phyloP scores from a whole-genome alignment of 306 rosid species.

The Casuarina equisetifolia region DNA sequence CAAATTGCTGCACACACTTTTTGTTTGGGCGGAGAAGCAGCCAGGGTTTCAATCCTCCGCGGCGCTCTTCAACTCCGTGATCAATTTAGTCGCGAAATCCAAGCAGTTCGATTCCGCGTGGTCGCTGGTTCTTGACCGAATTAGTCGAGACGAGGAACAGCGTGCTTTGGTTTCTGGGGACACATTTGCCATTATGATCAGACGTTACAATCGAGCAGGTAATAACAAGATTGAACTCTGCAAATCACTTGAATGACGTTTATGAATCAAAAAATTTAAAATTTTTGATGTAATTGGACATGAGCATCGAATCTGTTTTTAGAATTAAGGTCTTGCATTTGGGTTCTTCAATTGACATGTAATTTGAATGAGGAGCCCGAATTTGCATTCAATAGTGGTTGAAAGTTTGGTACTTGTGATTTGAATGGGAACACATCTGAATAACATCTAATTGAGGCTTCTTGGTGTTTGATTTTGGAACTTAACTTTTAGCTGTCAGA shows the following conservation, averaged over 20 bases:
- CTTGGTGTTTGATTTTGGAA: background rate
- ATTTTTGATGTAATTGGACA: background rate
- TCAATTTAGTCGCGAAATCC: conserved; percentile 58
- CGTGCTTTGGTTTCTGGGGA: conserved; percentile 46
- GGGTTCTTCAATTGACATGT: background rate
- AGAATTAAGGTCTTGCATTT: background rate
- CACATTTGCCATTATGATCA: conserved; percentile 71
- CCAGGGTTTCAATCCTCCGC: conserved; percentile 47
- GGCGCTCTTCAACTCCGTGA: conserved; percentile 47
- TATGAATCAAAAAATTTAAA: background rate
- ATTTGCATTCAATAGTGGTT: background rate
- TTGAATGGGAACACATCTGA: background rate
- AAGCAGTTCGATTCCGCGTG: conserved; percentile 73
- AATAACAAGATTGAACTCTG: background rate
- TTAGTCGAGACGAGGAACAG: conserved; percentile 30
- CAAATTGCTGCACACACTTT: conserved; percentile 61
- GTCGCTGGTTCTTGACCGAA: conserved; percentile 50
- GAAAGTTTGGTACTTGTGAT: background rate
- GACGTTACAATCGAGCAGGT: conserved; percentile 86
- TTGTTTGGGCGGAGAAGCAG: conserved; percentile 66
- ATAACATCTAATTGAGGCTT: background rate
- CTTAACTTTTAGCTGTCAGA: background rate
- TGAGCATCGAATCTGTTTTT: background rate
- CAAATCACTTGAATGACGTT: background rate
- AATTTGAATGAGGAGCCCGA: background rate